Percentiles rank a stretch among this genome's conserved stretches.
These are phyloP conservation scores for Trypanosoma melophagium DNA, from an alignment of 208 protist species.

Conservation along the genomic window DNA sequence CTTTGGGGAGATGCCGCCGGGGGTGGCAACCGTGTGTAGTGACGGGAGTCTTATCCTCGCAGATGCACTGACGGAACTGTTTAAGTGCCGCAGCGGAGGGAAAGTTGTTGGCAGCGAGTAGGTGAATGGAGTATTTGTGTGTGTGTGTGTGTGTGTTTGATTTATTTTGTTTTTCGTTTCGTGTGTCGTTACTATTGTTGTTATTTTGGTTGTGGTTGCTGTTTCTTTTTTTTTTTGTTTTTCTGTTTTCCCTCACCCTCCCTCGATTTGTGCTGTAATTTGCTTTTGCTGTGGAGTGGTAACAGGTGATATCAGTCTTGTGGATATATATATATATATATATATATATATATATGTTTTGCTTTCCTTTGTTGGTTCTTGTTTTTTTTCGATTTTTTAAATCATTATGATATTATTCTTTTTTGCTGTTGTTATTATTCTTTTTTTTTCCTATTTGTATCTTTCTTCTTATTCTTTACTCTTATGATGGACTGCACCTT, in stretches of 20 bases:
- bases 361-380: too few relatives aligned
- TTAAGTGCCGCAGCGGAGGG: conserved; percentile 6
- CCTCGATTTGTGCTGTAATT: conserved; percentile 3
- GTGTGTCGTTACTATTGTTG: background rate
- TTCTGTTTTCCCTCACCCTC: conserved; percentile 1
- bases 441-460: background rate
- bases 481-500: background rate
- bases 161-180: too few relatives aligned
- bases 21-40: background rate
- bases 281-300: conserved; percentile 7
- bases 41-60: conserved; percentile 10
- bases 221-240: conserved; percentile 3
- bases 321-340: too few relatives aligned
- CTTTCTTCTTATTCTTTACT: background rate
- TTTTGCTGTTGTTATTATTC: too few relatives aligned
- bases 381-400: too few relatives aligned
- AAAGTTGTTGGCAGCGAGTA: background rate
- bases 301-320: background rate
- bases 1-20: conserved; percentile 23
- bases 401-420: too few relatives aligned
- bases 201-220: background rate
- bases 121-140: background rate
- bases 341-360: too few relatives aligned
- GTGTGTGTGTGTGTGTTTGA: background rate
- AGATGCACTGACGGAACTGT: conserved; percentile 8